Evolutionary conservation across 768 basidiomycete species (phyloP), one percentile per base, ranked within the genome.

Genomic region (Psilocybe sp.): DNA sequence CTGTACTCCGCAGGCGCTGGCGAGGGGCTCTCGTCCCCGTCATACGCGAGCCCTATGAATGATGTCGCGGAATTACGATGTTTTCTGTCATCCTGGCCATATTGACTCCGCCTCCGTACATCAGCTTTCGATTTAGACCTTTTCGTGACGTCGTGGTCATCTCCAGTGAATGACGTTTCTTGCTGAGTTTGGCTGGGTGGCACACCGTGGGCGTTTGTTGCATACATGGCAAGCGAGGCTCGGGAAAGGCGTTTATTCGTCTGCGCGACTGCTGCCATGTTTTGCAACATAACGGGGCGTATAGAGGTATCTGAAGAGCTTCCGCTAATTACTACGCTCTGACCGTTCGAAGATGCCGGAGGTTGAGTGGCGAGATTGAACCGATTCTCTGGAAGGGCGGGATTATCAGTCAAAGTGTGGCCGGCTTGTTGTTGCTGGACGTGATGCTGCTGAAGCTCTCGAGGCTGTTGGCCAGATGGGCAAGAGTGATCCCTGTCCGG

Each of bases 11-110:
- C 38, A 13, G 55, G 46, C 39, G 51, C 41, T 4, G 81, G 79
- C 8, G 81, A 80, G 3, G 63, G 57, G 23, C 75, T 60, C 47
- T 81, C 80, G 35, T 76, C 74, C 34, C 78, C 80, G 50, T 77
- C 80, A 50, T 87, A 85, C 3, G 82, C 75, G 34, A 72, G 66
- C 16, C 65, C 73, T 36, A 66, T 64, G 38, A 56, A 58, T 20
- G 61, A 60, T 33, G 43, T 52, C 20, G 56, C 58, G 13, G 68
- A 74, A 42, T 69, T 64, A 14, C 70, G 59, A 19, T 57, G 47
- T 44, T 47, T 59, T 45, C 52, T 62, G 52, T 51, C 60, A 34
- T 60, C 58, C 37, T 47, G 51, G 50, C 60, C 53, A 43, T 53
- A 52, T 32, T 61, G 57, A 34, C 62, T 67, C 37, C 63, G 63